phyloP scores from a whole-genome alignment of 768 basidiomycete species.

The Tremella mesenterica region DNA sequence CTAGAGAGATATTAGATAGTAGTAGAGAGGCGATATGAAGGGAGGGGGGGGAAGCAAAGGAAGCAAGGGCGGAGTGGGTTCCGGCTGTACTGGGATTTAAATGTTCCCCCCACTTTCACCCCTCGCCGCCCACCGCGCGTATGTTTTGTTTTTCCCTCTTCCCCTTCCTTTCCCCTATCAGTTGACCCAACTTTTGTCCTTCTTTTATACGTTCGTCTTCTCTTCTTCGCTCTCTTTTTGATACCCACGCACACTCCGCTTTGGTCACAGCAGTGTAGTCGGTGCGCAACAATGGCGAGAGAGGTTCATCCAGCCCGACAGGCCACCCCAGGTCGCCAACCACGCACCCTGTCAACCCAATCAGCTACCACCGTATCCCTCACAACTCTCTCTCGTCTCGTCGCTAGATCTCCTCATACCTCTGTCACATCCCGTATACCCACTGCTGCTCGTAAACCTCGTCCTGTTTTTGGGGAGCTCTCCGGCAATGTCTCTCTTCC shows the following conservation, averaged over 20 bases:
- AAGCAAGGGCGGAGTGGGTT: no score
- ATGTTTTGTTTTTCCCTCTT: no score
- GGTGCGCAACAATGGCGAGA: neutral
- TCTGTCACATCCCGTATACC: neutral
- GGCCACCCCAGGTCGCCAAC: neutral
- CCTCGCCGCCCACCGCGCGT: no score
- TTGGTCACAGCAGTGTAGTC: neutral
- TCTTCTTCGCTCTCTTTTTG: no score
- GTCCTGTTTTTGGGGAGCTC: neutral
- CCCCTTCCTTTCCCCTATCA: neutral
- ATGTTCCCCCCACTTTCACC: no score
- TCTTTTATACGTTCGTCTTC: neutral
- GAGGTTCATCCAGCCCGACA: neutral
- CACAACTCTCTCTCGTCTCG: neutral
- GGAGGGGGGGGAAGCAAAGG: no score
- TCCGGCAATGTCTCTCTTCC: neutral
- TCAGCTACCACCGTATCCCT: neutral
- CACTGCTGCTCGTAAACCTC: neutral
- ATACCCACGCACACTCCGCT: neutral
- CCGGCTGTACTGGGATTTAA: no score
- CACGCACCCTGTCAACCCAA: neutral
- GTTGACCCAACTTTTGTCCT: neutral
- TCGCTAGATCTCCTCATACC: neutral
- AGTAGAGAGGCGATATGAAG: no score
- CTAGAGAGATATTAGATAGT: no score